Base-by-base conservation (phyloP, 352 stramenopile species). In the Elongisporangium undulatum region DNA sequence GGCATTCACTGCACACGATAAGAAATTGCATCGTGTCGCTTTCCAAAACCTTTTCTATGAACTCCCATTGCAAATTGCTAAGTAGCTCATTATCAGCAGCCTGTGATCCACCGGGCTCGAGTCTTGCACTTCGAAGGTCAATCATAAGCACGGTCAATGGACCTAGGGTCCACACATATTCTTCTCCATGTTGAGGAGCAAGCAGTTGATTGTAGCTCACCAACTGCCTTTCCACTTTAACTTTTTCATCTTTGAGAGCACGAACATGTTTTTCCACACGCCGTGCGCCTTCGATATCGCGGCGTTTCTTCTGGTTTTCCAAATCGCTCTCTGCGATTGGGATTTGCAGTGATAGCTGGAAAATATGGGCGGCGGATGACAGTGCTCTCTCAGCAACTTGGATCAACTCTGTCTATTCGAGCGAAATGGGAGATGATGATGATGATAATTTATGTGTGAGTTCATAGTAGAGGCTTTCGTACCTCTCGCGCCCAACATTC, bases 181-280 rank as follows among this genome's bases (percentile, higher is more conserved):
- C 83, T 53, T 92, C 79, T 0, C 79, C 82, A 22, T 70, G 75
- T n/a, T 79, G 74, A 21, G 82, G 75, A 4, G 65, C 75, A 41
- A 89, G 45, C 1, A 90, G 4, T 26, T 91, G 74, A 48, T 85
- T 85, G 57, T 68, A 89, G 38, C 76, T 89, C 41, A 88, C 64
- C 13, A 89, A 51, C 21, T 82, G 68, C 24, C 74, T 82, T 60
- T 88, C 70, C 8, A 71, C 29, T 41, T 76, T 85, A 12, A 49
- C 6, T 49, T 83, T 89, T 34, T 90, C 81, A 0, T 63, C 56
- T 29, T 89, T 73, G 17, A 88, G 58, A 2, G 76, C 66, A 5
- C 69, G 69, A 38, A 90, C 41, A n/a, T 82, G 77, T 48, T 75
- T 74, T 59, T 92, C 82, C 13, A 81, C 75, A 10, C 81, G 75